Conservation (phyloP, 768 basidiomycete species). For the Suillus weaverae region DNA sequence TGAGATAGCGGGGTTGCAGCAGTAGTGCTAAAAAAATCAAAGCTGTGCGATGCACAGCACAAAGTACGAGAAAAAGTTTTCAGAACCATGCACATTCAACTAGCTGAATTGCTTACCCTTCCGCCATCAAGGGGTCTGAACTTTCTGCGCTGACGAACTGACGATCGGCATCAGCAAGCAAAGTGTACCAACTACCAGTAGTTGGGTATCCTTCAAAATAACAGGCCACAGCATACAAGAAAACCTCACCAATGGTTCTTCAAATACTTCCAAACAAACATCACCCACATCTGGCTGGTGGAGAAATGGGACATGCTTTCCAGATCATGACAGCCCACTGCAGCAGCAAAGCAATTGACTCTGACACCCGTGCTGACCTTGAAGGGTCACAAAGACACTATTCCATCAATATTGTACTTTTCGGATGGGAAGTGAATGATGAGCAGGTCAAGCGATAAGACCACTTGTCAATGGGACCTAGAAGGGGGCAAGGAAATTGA, state of each 20-base stretch:
- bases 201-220: background rate
- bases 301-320: background rate
- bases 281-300: background rate
- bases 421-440: background rate
- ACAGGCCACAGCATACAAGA: background rate
- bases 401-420: no score
- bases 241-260: background rate
- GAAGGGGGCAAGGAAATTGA: background rate
- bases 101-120: background rate
- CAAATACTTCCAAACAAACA: background rate
- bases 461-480: background rate
- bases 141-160: background rate
- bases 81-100: background rate
- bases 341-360: no score
- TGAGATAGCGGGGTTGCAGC: background rate
- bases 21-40: background rate
- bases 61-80: no score
- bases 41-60: no score
- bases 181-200: background rate
- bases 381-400: no score
- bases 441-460: background rate
- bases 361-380: background rate
- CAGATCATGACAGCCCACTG: background rate
- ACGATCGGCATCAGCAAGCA: background rate
- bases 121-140: background rate